These are phyloP conservation scores for Auxenochlorella pyrenoidosa DNA, from an alignment of 139 green algal genomes.

Conservation along the genomic window DNA sequence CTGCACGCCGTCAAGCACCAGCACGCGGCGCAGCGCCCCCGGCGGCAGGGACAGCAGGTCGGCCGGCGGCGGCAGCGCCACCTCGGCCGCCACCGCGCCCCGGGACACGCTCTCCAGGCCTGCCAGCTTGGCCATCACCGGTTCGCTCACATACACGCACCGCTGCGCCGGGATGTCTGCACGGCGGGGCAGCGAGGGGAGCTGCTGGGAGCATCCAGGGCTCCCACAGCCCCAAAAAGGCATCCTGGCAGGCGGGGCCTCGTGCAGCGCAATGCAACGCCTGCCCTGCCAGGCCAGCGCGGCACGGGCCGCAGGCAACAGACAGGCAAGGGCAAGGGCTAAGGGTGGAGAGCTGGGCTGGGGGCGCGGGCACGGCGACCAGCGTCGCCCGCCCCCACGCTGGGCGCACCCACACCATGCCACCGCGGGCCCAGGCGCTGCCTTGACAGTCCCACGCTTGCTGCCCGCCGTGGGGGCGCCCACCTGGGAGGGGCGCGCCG, in stretches of 20 bases:
- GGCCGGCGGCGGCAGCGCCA: constrained; percentile 44
- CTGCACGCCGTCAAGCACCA: constrained; percentile 80
- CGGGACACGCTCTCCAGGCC: constrained; percentile 59
- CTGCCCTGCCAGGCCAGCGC: no score
- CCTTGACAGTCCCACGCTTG: background rate
- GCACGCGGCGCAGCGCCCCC: constrained; percentile 52
- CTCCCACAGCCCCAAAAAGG: background rate
- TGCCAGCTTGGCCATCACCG: constrained; percentile 72
- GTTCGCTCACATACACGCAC: constrained; percentile 48
- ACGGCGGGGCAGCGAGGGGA: background rate
- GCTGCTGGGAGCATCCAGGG: background rate
- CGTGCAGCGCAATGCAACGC: no score
- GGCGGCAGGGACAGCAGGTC: constrained; percentile 33
- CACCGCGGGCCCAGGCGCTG: background rate
- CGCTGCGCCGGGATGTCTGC: constrained; percentile 37
- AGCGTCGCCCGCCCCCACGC: background rate
- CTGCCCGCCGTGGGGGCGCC: background rate
- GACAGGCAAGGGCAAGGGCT: background rate
- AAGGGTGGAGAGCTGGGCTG: no score
- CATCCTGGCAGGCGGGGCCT: background rate
- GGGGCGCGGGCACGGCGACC: no score
- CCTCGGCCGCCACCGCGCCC: constrained; percentile 49
- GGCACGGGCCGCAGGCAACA: background rate
- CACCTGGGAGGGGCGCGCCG: background rate
- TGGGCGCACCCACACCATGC: background rate